A percentile compares a stretch with the other conserved stretches of the same genome.
Evolutionary conservation across 805 yeast species (phyloP).

Genomic region (Saccharomycopsis olivae): DNA sequence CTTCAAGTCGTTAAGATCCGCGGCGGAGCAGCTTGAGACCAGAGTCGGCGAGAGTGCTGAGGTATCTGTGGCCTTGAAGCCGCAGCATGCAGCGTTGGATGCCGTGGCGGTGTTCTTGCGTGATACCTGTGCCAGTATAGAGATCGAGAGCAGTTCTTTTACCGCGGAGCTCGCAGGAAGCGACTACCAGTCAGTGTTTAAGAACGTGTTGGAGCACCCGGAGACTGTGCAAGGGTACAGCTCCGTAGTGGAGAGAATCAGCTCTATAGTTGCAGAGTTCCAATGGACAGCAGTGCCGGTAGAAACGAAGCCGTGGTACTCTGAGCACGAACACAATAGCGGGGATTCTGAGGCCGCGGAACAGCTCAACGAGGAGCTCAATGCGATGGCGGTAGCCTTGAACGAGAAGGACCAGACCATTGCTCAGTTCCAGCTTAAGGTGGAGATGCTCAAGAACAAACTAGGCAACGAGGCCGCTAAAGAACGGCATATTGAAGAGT

Average conservation of each 20-base stretch:
- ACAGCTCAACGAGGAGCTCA: neutral
- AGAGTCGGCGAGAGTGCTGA: too few relatives aligned
- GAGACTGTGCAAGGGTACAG: too few relatives aligned
- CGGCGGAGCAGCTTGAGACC: too few relatives aligned
- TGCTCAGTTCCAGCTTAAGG: constrained; percentile 2
- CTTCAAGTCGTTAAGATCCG: too few relatives aligned
- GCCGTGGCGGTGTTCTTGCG: too few relatives aligned
- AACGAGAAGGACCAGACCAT: constrained; percentile 4
- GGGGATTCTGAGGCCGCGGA: neutral
- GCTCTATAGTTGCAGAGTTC: too few relatives aligned
- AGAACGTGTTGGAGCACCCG: neutral
- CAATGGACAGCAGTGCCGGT: too few relatives aligned
- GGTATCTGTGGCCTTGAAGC: too few relatives aligned
- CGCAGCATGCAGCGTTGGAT: too few relatives aligned
- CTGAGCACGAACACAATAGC: neutral
- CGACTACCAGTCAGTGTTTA: neutral
- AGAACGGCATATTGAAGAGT: constrained; percentile 1
- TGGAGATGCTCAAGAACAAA: constrained; percentile 8
- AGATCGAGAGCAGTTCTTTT: constrained; percentile 5
- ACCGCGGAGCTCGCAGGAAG: constrained; percentile 7
- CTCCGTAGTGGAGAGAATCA: too few relatives aligned
- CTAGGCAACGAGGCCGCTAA: constrained; percentile 1
- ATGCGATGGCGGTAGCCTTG: neutral
- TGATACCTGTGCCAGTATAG: neutral
- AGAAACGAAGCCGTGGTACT: too few relatives aligned